These are phyloP conservation scores for Musa troglodytarum DNA, from an alignment of 176 grass and related monocot genomes.

Conservation along the genomic window DNA sequence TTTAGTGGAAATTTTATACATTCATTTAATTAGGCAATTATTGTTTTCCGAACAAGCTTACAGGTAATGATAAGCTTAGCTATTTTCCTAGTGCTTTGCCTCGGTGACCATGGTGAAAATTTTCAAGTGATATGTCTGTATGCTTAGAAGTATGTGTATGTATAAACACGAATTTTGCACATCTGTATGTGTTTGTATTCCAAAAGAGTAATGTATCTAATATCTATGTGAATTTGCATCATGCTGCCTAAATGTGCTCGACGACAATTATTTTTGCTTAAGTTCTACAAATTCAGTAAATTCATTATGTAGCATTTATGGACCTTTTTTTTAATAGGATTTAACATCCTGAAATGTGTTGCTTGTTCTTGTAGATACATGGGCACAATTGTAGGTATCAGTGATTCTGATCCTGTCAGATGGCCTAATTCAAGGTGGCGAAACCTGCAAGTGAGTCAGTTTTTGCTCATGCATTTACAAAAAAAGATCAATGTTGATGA, in stretches of 20 bases:
- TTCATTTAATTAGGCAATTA: too few species aligned
- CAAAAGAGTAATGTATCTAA: too few species aligned
- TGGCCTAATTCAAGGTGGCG: conserved; percentile 98
- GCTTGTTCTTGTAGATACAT: conserved; percentile 50
- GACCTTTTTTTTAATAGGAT: neutral
- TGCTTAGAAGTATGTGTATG: too few species aligned
- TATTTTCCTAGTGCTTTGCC: too few species aligned
- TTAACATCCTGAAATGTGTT: neutral
- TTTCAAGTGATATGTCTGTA: too few species aligned
- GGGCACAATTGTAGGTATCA: conserved; percentile 61
- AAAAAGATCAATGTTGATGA: neutral
- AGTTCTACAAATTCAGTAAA: neutral
- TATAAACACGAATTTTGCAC: too few species aligned
- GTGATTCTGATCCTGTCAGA: conserved; percentile 70
- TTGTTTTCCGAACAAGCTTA: too few species aligned
- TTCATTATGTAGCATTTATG: neutral
- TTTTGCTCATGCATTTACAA: neutral
- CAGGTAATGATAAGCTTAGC: too few species aligned
- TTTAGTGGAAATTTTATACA: neutral
- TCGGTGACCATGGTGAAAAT: too few species aligned
- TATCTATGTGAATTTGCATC: too few species aligned
- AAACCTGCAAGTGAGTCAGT: conserved; percentile 60
- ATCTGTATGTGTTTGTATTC: too few species aligned
- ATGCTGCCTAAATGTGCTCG: neutral
- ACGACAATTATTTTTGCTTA: neutral